Evolutionary conservation across 148 eudicot species (phyloP), one percentile per base, ranked within the genome.

Genomic region (Silene conica): DNA sequence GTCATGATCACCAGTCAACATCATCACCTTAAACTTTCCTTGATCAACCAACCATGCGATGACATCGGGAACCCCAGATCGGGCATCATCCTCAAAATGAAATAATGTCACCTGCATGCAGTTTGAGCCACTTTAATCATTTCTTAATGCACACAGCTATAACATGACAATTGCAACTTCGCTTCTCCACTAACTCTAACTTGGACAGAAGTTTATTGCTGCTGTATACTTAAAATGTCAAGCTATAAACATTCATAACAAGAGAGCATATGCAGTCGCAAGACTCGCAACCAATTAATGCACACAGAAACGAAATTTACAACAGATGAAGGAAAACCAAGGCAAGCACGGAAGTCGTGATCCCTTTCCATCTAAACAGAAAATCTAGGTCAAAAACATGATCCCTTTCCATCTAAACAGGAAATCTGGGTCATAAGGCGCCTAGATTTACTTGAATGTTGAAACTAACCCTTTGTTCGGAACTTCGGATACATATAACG

Each of bases 1-100:
- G 76, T 90, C 85, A 83, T 95, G 99, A 84, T 95, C 99, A 67
- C 99, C 99, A 70, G 99, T 90, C 69, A 95, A 80, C 99, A 92
- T 95, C 80, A 92, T 87, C 65, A 95, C 92, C 60, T 82, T 87
- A 62, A 92, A 89, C 74, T 90, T 92, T 75, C 84, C 89, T 74
- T 85, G 78, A 63, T 80, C 83, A 41, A 82, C 80, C 79, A 95
- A 82, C 82, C 87, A 80, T 45, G 82, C 74, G 48, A 90, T 86
- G 67, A 89, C 97, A 77, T 95, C 89, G n/a, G 71, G 63, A 75
- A 85, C 90, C 54, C 87, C 97, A 69, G 82, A 73, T 83, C 99
- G 90, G 34, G 96, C 96, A 74, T 86, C 83, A 84, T 95, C 99
- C 85, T 95, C 99, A 71, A 95, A 90, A 83, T 95, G 96, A 73